Conservation (phyloP, 1,284 basidiomycete species). For the Bjerkandera adusta region DNA sequence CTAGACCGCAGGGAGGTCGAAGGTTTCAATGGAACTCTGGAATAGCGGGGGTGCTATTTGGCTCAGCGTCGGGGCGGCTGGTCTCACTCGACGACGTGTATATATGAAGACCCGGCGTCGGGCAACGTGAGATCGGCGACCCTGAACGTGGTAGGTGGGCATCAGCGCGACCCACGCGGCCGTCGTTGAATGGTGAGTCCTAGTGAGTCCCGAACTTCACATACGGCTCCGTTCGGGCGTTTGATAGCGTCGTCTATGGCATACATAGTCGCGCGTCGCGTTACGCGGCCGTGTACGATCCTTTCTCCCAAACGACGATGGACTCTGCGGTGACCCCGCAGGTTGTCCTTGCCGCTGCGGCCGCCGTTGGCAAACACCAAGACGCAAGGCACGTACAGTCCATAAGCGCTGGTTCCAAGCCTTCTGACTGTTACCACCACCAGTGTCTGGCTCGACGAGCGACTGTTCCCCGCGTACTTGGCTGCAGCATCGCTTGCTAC, state of each 20-base stretch:
- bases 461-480: slow-evolving; percentile 22
- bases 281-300: neutral
- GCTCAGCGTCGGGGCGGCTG: no score
- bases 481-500: slow-evolving; percentile 17
- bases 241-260: slow-evolving; percentile 1
- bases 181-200: neutral
- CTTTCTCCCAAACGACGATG: slow-evolving; percentile 2
- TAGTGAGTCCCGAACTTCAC: no score
- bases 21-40: no score
- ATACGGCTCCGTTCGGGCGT: neutral
- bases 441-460: slow-evolving; percentile 22
- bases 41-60: no score
- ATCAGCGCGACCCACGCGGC: neutral
- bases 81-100: no score
- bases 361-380: no score
- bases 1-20: no score
- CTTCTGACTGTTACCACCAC: neutral
- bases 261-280: neutral
- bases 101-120: no score
- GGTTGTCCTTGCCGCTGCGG: slow-evolving; percentile 1
- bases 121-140: no score
- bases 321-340: slow-evolving; percentile 1
- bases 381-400: neutral
- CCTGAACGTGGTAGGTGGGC: no score
- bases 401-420: neutral